Conservation (phyloP, 2,329 filamentous ascomycete species). For the Paracamarosporium sp. region DNA sequence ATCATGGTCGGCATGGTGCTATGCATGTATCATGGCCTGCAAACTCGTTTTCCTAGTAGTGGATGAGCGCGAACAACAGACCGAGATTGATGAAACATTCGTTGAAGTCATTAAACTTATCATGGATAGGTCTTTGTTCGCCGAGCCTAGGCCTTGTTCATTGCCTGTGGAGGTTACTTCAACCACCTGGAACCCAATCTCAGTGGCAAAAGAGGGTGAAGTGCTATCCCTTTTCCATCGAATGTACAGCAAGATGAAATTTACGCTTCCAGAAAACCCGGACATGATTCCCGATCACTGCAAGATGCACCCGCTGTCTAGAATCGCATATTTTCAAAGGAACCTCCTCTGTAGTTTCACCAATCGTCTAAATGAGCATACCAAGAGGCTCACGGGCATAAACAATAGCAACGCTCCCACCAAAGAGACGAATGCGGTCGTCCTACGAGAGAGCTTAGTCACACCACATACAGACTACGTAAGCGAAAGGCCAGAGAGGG, state of each 20-base stretch:
- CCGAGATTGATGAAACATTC: constrained; percentile 14
- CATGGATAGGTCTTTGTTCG: constrained; percentile 6
- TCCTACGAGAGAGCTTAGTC: background rate
- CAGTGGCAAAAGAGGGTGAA: constrained; percentile 21
- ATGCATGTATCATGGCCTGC: constrained; percentile 30
- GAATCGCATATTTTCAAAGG: constrained; percentile 21
- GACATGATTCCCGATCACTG: background rate
- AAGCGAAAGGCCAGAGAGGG: background rate
- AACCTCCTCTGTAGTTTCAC: constrained; percentile 22
- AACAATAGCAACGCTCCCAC: background rate
- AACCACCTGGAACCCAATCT: constrained; percentile 22
- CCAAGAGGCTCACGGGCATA: background rate
- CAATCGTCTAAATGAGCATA: constrained; percentile 21
- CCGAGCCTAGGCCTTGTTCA: background rate
- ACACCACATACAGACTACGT: constrained; percentile 1
- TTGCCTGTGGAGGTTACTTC: background rate
- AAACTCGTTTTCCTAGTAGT: constrained; percentile 30
- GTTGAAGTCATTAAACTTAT: constrained; percentile 17
- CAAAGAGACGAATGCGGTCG: background rate
- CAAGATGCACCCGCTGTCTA: constrained; percentile 17
- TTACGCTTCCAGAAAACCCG: constrained; percentile 14
- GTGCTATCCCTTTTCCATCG: constrained; percentile 20
- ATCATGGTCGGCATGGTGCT: constrained; percentile 29
- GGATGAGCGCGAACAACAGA: constrained; percentile 22
- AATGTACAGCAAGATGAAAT: constrained; percentile 24